A percentile compares a stretch with the other conserved stretches of the same genome.
phyloP scores from a whole-genome alignment of 2,329 filamentous ascomycete genomes.

The Apiospora aurea region DNA sequence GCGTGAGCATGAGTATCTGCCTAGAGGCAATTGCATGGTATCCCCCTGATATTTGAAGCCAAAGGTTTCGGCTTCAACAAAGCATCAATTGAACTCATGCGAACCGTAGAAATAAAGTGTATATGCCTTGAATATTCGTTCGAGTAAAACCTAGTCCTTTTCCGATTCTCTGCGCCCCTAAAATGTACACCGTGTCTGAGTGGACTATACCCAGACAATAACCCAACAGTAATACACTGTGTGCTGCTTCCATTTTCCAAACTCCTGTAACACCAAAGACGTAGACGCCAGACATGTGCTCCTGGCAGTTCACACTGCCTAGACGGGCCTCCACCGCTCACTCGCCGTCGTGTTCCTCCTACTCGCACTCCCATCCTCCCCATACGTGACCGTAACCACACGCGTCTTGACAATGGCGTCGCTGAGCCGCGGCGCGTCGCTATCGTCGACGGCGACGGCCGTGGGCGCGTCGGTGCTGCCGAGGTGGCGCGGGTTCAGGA shows the following conservation, averaged over 20 bases:
- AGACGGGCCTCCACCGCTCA: neutral
- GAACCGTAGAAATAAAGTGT: too few species aligned
- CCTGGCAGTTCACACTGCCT: neutral
- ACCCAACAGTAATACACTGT: neutral
- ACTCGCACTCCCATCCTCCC: neutral
- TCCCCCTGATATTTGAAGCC: too few species aligned
- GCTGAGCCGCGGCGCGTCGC: neutral
- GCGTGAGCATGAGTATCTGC: too few species aligned
- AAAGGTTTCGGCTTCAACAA: too few species aligned
- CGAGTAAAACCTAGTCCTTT: neutral
- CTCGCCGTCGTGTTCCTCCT: neutral
- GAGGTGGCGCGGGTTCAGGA: neutral
- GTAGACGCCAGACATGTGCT: neutral
- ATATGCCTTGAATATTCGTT: neutral
- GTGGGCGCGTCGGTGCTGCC: neutral
- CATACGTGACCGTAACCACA: neutral
- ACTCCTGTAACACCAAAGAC: neutral
- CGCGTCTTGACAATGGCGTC: neutral
- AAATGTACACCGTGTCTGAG: neutral
- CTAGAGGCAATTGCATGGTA: too few species aligned
- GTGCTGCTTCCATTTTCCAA: neutral
- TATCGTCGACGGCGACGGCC: neutral
- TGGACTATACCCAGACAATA: neutral
- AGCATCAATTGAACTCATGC: too few species aligned
- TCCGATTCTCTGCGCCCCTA: neutral